phyloP scores from a whole-genome alignment of 805 yeast genomes.

The Nakazawaea peltata region DNA sequence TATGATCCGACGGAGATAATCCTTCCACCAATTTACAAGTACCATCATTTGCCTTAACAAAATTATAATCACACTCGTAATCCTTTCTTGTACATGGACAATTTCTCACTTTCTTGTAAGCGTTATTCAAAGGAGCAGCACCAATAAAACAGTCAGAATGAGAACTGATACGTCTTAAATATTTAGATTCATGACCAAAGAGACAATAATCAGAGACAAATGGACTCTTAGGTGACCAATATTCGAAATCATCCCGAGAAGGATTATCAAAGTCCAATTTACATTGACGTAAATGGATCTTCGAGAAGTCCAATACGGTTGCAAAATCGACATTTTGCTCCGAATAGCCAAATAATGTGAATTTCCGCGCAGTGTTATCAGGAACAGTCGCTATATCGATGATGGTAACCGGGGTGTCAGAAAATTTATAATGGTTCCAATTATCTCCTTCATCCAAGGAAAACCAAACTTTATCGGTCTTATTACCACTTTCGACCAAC shows the following conservation, averaged over 20 bases:
- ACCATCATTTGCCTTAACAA: conserved; percentile 60
- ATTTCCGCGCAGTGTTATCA: conserved; percentile 77
- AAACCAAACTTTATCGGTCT: conserved; percentile 52
- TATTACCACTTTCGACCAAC: conserved; percentile 47
- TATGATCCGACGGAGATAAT: conserved; percentile 54
- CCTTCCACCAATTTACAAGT: conserved; percentile 84
- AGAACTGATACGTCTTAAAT: conserved; percentile 49
- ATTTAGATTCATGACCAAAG: conserved; percentile 63
- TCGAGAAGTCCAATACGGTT: conserved; percentile 50
- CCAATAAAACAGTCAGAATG: conserved; percentile 64
- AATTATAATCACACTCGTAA: conserved; percentile 92
- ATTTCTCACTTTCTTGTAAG: conserved; percentile 47
- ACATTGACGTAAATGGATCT: conserved; percentile 48
- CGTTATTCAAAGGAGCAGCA: conserved; percentile 50
- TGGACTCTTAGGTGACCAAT: conserved; percentile 57
- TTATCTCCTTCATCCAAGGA: conserved; percentile 75
- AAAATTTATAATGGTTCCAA: conserved; percentile 64
- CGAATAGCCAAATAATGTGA: conserved; percentile 54
- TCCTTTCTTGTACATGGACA: conserved; percentile 85
- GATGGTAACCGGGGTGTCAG: conserved; percentile 46
- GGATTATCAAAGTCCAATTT: conserved; percentile 33
- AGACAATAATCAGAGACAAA: conserved; percentile 43
- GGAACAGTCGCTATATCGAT: conserved; percentile 85
- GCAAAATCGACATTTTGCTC: conserved; percentile 23
- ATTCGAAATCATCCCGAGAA: conserved; percentile 49